Base-by-base conservation (phyloP, 2,329 filamentous ascomycete genomes). In the Coniochaeta sp. region DNA sequence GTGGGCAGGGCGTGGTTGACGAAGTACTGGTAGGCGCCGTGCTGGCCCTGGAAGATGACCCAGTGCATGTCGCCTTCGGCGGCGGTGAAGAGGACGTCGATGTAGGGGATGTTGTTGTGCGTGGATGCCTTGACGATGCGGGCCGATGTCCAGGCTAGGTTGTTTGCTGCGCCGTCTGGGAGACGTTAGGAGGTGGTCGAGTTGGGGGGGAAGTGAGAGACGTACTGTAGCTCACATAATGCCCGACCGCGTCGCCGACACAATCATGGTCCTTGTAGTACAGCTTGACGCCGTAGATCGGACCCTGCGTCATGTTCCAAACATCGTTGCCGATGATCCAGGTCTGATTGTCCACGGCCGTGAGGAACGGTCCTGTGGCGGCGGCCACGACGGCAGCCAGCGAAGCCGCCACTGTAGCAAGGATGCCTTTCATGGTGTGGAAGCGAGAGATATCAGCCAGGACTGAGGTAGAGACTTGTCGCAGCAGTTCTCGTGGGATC, bases 21-120 rank as follows among this genome's bases (percentile, higher is more conserved):
- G 49, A 78, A 75, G 62, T 79, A 79, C 51, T 78, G 76, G 56
- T 79, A 78, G n/a, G 76, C 74, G n/a, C 76, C 76, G 2, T 71
- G 63, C 1, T 77, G 69, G 14, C 70, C 68, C 3, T 72, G 66
- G 55, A 72, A 70, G 52, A 79, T 73, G 10, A 79, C 71, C 74
- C 75, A 79, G 54, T 79, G 75, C 52, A 78, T 69, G 50, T 77
- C 74, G 6, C 72, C 74, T 57, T 75, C 73, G 1, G 53, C 59
- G 1, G 75, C 70, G 3, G 63, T 69, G 59, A 78, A 78, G 26
- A 66, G 64, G 50, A 79, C 64, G 54, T 79, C 75, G 54, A 77
- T 69, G 61, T 69, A 76, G 46, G 73, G 63, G 14, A 55, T 60
- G 3, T 66, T 71, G 9, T 70, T 60, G 50, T 62, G 51, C 1